Percentiles rank a stretch among this genome's conserved stretches.
Evolutionary conservation across 345 rosid genomes (phyloP).

Genomic region (Passiflora organensis): DNA sequence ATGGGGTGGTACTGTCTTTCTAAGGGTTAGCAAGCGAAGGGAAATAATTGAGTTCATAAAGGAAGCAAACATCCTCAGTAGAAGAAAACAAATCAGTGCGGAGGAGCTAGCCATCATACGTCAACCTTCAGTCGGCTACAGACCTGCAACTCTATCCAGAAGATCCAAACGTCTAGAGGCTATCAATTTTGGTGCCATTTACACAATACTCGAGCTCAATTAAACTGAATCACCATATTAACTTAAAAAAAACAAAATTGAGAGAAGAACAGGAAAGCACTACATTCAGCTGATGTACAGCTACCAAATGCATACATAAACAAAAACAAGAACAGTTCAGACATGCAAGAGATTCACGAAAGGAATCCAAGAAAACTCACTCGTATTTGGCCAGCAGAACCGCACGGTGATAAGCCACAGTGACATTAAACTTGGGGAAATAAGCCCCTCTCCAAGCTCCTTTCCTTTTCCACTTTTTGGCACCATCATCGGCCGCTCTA

Average conservation of each 20-base stretch:
- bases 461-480: slow-evolving; percentile 82
- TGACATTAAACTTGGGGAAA: slow-evolving; percentile 77
- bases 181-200: not conserved
- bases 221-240: slow-evolving; percentile 6
- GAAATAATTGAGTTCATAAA: too few relatives aligned
- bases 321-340: not conserved
- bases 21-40: too few relatives aligned
- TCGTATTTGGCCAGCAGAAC: slow-evolving; percentile 77
- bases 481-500: slow-evolving; percentile 61
- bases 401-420: slow-evolving; percentile 87
- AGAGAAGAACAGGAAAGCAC: not conserved
- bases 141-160: not conserved
- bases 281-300: not conserved
- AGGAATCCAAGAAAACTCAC: slow-evolving; percentile 24
- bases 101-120: too few relatives aligned
- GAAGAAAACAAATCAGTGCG: too few relatives aligned
- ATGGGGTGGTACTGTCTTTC: too few relatives aligned
- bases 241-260: slow-evolving; percentile 1
- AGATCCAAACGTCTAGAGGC: not conserved
- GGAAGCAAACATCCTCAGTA: too few relatives aligned
- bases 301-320: not conserved
- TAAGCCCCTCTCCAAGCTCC: slow-evolving; percentile 97
- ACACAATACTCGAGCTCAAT: not conserved
- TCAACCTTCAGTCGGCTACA: too few relatives aligned
- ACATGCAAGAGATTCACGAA: not conserved